Percentiles rank a stretch among this genome's conserved stretches.
These are phyloP conservation scores for Geotrichum siamense DNA, from an alignment of 1,139 yeast genomes.

Conservation along the genomic window DNA sequence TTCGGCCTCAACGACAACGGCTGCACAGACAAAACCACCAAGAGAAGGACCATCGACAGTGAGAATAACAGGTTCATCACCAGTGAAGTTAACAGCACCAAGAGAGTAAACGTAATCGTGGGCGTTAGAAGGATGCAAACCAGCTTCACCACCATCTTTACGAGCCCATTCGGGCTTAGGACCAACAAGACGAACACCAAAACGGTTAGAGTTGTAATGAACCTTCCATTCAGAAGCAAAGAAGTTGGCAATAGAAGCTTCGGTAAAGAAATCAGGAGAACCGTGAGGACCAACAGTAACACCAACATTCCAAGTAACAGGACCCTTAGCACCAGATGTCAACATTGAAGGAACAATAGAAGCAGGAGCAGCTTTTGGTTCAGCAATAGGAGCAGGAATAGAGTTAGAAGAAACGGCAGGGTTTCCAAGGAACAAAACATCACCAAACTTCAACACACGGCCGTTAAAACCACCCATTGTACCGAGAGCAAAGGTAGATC, in stretches of 20 bases:
- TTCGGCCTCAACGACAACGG: conserved; percentile 91
- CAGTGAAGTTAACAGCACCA: conserved; percentile 95
- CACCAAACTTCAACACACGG: conserved; percentile 83
- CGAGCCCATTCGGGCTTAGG: conserved; percentile 98
- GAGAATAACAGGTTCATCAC: conserved; percentile 95
- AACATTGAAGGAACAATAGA: conserved; percentile 51
- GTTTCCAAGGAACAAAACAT: conserved; percentile 78
- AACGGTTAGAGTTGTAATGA: conserved; percentile 92
- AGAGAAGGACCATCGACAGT: conserved; percentile 97
- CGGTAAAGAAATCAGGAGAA: conserved; percentile 83
- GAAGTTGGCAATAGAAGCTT: conserved; percentile 69
- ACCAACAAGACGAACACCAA: conserved; percentile 90
- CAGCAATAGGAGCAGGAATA: conserved; percentile 62
- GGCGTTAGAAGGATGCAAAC: conserved; percentile 94
- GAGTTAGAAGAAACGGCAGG: conserved; percentile 62
- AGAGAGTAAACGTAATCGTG: conserved; percentile 94
- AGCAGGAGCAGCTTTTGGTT: conserved; percentile 52
- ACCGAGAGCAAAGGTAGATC: conserved; percentile 93
- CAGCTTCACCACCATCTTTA: conserved; percentile 96
- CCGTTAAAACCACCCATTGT: conserved; percentile 94
- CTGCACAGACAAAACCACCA: conserved; percentile 96
- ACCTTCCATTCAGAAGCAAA: conserved; percentile 81
- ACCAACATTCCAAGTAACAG: conserved; percentile 74
- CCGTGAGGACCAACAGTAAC: conserved; percentile 98
- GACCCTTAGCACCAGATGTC: conserved; percentile 23